phyloP scores from a whole-genome alignment of 352 stramenopile genomes.

The Pythium insidiosum region DNA sequence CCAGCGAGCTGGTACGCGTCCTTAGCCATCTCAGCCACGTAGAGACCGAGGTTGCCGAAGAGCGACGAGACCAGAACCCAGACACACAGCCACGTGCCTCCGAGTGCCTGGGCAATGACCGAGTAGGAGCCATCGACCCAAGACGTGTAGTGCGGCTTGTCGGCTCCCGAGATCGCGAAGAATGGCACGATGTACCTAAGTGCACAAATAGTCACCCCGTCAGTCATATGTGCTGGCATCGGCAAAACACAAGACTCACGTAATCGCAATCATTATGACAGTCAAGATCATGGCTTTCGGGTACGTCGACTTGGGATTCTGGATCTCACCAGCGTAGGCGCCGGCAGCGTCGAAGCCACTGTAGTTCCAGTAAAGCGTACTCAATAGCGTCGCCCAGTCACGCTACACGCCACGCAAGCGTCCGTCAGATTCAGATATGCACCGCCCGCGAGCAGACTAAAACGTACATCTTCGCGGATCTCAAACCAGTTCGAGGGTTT shows the following conservation, averaged over 20 bases:
- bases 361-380: slow-evolving; percentile 96
- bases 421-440: slow-evolving; percentile 13
- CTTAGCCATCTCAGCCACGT: slow-evolving; percentile 79
- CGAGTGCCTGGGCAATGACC: slow-evolving; percentile 80
- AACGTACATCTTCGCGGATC: slow-evolving; percentile 37
- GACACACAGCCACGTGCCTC: slow-evolving; percentile 70
- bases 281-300: slow-evolving; percentile 70
- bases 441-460: slow-evolving; percentile 39
- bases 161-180: slow-evolving; percentile 80
- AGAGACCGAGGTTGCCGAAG: slow-evolving; percentile 73
- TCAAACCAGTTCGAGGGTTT: slow-evolving; percentile 60
- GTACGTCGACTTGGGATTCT: slow-evolving; percentile 62
- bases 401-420: slow-evolving; percentile 46
- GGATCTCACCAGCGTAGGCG: slow-evolving; percentile 89
- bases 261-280: slow-evolving; percentile 72
- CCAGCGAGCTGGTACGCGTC: slow-evolving; percentile 73
- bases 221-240: neutral
- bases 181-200: slow-evolving; percentile 85
- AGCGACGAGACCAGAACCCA: slow-evolving; percentile 74
- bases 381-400: slow-evolving; percentile 87
- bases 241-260: slow-evolving; percentile 19
- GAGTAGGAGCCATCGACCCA: slow-evolving; percentile 92
- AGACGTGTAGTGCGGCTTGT: slow-evolving; percentile 62
- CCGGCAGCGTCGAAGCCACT: slow-evolving; percentile 93
- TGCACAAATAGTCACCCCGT: slow-evolving; percentile 32